Evolutionary conservation across 495 filamentous ascomycete genomes (phyloP).

Genomic region (Penicillium malachiteum): DNA sequence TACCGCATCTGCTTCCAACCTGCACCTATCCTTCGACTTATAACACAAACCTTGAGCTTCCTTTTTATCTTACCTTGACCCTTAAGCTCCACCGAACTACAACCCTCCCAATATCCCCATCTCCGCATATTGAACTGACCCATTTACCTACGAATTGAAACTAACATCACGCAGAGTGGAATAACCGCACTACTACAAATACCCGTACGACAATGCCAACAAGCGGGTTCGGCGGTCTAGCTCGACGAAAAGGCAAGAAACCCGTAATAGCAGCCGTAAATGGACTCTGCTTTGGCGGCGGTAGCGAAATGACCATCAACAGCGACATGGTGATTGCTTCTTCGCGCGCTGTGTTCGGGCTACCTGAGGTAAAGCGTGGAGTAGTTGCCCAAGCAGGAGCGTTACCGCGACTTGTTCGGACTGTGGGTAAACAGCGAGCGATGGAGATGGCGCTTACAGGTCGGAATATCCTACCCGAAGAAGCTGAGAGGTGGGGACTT

Average conservation of each 20-base stretch:
- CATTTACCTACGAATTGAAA: not conserved
- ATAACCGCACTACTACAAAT: conserved; percentile 17
- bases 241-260: conserved; percentile 48
- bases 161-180: conserved; percentile 39
- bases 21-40: too few relatives aligned
- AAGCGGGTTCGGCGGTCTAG: conserved; percentile 41
- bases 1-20: too few relatives aligned
- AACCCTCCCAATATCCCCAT: too few relatives aligned
- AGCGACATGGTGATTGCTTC: conserved; percentile 67
- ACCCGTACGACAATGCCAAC: conserved; percentile 16
- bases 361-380: conserved; percentile 72
- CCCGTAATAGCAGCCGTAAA: conserved; percentile 77
- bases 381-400: conserved; percentile 72
- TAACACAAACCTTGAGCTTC: too few relatives aligned
- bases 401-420: conserved; percentile 67
- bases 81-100: not conserved
- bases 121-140: not conserved
- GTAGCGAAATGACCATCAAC: conserved; percentile 73
- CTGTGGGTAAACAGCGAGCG: conserved; percentile 66
- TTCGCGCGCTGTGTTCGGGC: conserved; percentile 52
- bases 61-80: not conserved
- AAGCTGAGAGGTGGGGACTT: conserved; percentile 68
- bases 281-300: conserved; percentile 72
- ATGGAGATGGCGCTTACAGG: conserved; percentile 75
- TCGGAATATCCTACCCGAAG: conserved; percentile 52